phyloP scores from a whole-genome alignment of 1,284 basidiomycete genomes.

The Rhodotorula mucilaginosa region DNA sequence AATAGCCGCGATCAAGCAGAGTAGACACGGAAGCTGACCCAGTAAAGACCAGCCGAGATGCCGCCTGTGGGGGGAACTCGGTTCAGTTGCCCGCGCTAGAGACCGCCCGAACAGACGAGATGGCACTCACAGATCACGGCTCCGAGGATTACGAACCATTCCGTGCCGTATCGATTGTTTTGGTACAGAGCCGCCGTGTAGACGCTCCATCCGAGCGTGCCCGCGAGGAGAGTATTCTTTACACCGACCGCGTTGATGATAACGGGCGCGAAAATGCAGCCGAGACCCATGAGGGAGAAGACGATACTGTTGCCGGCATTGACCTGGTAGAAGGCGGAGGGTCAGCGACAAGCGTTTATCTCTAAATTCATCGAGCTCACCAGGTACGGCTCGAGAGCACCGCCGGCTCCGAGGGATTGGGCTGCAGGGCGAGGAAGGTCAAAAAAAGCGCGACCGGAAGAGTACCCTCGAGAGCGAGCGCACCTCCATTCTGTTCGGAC shows the following conservation, averaged over 20 bases:
- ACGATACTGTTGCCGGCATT: conserved; percentile 6
- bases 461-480: neutral
- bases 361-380: neutral
- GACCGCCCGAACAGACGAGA: neutral
- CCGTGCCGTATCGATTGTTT: conserved; percentile 14
- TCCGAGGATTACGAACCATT: conserved; percentile 19
- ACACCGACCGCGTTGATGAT: conserved; percentile 44
- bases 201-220: conserved; percentile 44
- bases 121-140: conserved; percentile 7
- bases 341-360: neutral
- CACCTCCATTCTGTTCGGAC: neutral
- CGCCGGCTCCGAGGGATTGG: conserved; percentile 15
- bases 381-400: conserved; percentile 16
- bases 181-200: conserved; percentile 48
- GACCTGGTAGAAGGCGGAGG: neutral
- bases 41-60: conserved; percentile 15
- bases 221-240: conserved; percentile 46
- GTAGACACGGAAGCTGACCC: neutral
- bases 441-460: neutral
- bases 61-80: neutral
- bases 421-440: conserved; percentile 8
- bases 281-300: conserved; percentile 9
- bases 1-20: neutral
- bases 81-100: too few relatives aligned
- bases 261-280: conserved; percentile 15